Base-by-base conservation (phyloP, 306 rosid species). In the Cicer cuneatum region DNA sequence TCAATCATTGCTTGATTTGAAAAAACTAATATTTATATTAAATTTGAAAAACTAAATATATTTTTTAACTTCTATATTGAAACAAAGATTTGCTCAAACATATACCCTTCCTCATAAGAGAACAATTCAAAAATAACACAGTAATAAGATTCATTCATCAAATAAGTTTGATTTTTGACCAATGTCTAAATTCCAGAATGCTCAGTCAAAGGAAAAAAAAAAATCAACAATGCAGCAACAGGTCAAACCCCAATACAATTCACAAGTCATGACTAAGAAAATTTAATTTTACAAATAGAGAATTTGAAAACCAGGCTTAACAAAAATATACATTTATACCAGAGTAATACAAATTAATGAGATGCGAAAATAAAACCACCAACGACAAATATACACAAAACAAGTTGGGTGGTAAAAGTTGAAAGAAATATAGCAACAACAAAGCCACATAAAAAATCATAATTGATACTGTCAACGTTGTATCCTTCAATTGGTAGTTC, bases 401-500 rank as follows among this genome's bases (percentile, higher is more conserved):
- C 72, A 14, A 39, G 78, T 69, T 70, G 72, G 61, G 54, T 62
- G 70, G 75, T 18, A 59, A 48, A 73, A 37, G 29, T 57, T 8
- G 54, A 73, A 61, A 64, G 64, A 65, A 69, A 73, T 66, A 70
- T 63, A 76, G 71, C 64, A 75, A n/a, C 14, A 53, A 68, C 60
- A 79, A 40, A 58, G 42, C 51, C 62, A 62, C 4, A 48, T 43
- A 39, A 24, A 42, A 72, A 71, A 49, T n/a, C 68, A 40, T 39
- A n/a, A 60, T 35, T 37, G 70, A 42, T 48, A 78, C 75, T 49
- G 62, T 72, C 76, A 66, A 60, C 59, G 61, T 75, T 51, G 73
- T 42, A 72, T 76, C 63, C 83, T 56, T 68, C 48, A 24, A 73
- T 11, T 47, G 72, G 71, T 5, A 74, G 64, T 41, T 41, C 35